These are phyloP conservation scores for Sungouiozyma intestinalis DNA, from an alignment of 805 yeast species.

Conservation along the genomic window DNA sequence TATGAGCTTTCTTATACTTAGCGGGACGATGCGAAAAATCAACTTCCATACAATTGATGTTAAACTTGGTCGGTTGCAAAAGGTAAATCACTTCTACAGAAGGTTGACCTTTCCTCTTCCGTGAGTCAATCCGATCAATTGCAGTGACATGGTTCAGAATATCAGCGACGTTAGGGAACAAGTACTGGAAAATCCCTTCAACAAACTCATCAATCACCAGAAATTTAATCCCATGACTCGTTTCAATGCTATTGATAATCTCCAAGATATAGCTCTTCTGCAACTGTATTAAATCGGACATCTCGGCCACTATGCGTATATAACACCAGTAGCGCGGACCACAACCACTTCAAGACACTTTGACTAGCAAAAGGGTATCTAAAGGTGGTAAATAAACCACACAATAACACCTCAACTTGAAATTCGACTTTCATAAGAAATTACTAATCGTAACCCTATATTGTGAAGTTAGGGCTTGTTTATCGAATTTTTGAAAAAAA, in stretches of 20 bases:
- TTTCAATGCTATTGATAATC: slow-evolving; percentile 33
- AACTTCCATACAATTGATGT: slow-evolving; percentile 64
- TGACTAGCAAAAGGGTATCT: too few relatives aligned
- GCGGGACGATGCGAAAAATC: slow-evolving; percentile 58
- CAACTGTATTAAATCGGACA: slow-evolving; percentile 32
- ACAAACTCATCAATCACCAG: slow-evolving; percentile 50
- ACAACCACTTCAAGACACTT: too few relatives aligned
- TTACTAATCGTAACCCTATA: not conserved
- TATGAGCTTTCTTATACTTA: slow-evolving; percentile 67
- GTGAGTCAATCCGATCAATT: slow-evolving; percentile 50
- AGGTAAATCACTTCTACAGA: slow-evolving; percentile 75
- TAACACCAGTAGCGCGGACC: not conserved
- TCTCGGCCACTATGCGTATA: slow-evolving; percentile 7
- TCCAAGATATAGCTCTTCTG: slow-evolving; percentile 30
- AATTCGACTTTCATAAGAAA: not conserved
- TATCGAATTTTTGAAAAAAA: slow-evolving; percentile 1
- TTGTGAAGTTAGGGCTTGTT: not conserved
- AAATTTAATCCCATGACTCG: slow-evolving; percentile 37
- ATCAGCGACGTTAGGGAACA: slow-evolving; percentile 34
- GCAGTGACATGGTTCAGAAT: slow-evolving; percentile 49
- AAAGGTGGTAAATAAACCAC: too few relatives aligned
- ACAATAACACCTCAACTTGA: too few relatives aligned
- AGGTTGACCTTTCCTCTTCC: slow-evolving; percentile 45
- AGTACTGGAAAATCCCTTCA: slow-evolving; percentile 36
- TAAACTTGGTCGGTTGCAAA: slow-evolving; percentile 56